Percentiles rank a stretch among this genome's conserved stretches.
Conservation (phyloP, 441 rosid species). For the Hura crepitans region DNA sequence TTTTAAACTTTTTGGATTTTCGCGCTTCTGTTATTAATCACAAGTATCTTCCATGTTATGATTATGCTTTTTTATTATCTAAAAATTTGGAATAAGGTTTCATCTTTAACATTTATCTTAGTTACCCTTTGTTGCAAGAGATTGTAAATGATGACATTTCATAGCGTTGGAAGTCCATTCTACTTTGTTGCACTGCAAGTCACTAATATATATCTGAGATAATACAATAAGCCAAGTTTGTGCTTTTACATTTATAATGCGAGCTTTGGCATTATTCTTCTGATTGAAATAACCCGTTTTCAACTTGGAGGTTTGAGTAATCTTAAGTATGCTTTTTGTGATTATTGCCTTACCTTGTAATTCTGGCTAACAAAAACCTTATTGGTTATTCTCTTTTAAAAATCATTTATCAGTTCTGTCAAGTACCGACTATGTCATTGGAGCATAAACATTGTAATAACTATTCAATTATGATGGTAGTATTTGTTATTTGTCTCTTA, state of each 20-base stretch:
- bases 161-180: not conserved
- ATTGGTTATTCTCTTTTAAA: not conserved
- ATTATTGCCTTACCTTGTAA: not conserved
- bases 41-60: not conserved
- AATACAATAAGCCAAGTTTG: not conserved
- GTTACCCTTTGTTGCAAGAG: not conserved
- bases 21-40: not conserved
- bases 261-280: not conserved
- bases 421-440: not conserved
- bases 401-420: not conserved
- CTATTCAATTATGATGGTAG: slow-evolving; percentile 10
- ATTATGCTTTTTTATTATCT: not conserved
- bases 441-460: not conserved
- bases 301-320: not conserved
- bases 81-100: not conserved
- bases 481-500: slow-evolving; percentile 19
- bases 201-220: not conserved
- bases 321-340: not conserved
- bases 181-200: not conserved
- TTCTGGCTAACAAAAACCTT: slow-evolving; percentile 5
- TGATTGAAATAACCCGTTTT: slow-evolving; percentile 7
- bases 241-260: not conserved
- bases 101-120: not conserved
- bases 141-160: not conserved
- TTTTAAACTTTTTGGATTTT: not conserved